Base-by-base conservation (phyloP, 2,329 filamentous ascomycete species). In the Rugonectria rugulosa region DNA sequence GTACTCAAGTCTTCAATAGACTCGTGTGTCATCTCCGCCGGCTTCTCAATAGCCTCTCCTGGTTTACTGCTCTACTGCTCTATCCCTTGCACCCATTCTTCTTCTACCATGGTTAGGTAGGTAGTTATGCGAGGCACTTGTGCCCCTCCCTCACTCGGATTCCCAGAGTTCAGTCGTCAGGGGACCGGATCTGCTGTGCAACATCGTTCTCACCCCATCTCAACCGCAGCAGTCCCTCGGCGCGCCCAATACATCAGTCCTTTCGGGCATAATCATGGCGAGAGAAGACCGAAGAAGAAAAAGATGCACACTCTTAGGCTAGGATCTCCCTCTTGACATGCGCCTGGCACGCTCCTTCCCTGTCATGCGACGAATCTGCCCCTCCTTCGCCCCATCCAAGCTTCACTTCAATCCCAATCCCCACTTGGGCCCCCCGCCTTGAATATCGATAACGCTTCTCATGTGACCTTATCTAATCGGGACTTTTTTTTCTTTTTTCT, bases 401-500 rank as follows among this genome's bases (percentile, higher is more conserved):
- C 43, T 48, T 46, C 24, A 32, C 19, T 24, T 51, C 24, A 27
- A 15, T 14, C 45, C 21, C 19, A 29, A 8, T 38, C 31, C 34
- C 23, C 21, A 36, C 43, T 32, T 29, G 12, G 46, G n/a, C n/a
- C n/a, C 47, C 49, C 40, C 45, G 58, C 47, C 54, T 19, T 61
- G 27, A 14, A 7, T 69, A 70, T 71, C 68, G 63, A 67, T 66
- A 67, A 61, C 6, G 3, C 2, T 23, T 34, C 53, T 59, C 63
- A 66, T 65, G 63, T 68, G 63, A 64, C 52, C 17, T 51, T 14
- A 9, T 38, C 56, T 66, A 67, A 69, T 68, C 63, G 54, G 51
- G 53, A 45, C 59, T 57, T 66, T 71, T 72, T 72, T 72, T 67
- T 64, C 61, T 49, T 34, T 36, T 27, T 34, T 10, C 11, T 20